These are phyloP conservation scores for Leishmania turanica DNA, from an alignment of 208 protist species.

Conservation along the genomic window DNA sequence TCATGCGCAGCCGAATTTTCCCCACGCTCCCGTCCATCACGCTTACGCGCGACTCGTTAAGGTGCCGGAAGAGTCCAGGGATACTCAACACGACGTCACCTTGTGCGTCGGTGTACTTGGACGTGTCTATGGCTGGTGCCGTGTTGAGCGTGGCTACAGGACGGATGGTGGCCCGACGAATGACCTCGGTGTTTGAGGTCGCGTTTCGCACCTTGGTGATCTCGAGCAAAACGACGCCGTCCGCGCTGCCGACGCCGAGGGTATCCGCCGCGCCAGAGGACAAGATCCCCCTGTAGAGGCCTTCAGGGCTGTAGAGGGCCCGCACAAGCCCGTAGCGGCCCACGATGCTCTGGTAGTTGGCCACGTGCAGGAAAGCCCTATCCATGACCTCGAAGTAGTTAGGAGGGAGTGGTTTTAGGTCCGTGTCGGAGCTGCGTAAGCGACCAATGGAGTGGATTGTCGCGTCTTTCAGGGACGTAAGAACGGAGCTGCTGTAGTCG, in stretches of 20 bases:
- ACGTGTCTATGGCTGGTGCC: slow-evolving; percentile 18
- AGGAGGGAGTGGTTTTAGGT: slow-evolving; percentile 40
- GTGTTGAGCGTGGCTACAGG: slow-evolving; percentile 32
- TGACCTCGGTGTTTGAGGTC: background rate
- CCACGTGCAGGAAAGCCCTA: slow-evolving; percentile 36
- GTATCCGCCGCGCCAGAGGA: slow-evolving; percentile 32
- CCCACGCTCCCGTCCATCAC: slow-evolving; percentile 11
- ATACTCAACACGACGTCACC: slow-evolving; percentile 25
- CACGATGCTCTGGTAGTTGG: slow-evolving; percentile 15
- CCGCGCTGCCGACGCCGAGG: slow-evolving; percentile 18
- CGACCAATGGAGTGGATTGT: slow-evolving; percentile 41
- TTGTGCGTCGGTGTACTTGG: slow-evolving; percentile 24
- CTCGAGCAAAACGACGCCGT: slow-evolving; percentile 13
- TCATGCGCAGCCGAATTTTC: slow-evolving; percentile 13
- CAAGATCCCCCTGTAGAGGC: slow-evolving; percentile 48
- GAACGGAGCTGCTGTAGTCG: slow-evolving; percentile 1
- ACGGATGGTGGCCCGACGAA: slow-evolving; percentile 1
- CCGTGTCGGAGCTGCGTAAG: slow-evolving; percentile 11
- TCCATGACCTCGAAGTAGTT: slow-evolving; percentile 69
- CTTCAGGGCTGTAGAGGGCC: slow-evolving; percentile 42
- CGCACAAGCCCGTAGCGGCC: slow-evolving; percentile 41
- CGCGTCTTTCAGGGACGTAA: background rate
- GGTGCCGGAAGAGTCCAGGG: slow-evolving; percentile 10
- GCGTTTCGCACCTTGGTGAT: background rate
- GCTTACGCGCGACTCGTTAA: slow-evolving; percentile 18